Evolutionary conservation across 2,329 filamentous ascomycete genomes (phyloP).

Genomic region (Colletotrichum sp.): DNA sequence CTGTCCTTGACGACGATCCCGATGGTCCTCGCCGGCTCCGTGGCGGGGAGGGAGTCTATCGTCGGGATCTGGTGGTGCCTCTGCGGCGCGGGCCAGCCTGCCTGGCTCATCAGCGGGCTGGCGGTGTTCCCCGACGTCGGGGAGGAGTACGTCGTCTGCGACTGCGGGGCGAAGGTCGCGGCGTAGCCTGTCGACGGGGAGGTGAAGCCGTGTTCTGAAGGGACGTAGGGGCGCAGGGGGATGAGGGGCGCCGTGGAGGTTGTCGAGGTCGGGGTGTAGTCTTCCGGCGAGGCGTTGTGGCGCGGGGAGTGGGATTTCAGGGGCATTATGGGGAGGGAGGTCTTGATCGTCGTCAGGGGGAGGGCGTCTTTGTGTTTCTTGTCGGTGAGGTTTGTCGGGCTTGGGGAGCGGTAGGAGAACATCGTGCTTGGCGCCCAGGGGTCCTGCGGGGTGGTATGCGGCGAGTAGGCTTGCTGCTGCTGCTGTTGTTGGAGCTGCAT

Average conservation of each 20-base stretch:
- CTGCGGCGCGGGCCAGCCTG: constrained; percentile 10
- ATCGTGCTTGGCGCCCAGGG: constrained; percentile 1
- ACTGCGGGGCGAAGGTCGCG: constrained; percentile 1
- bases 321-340: constrained; percentile 1
- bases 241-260: constrained; percentile 41
- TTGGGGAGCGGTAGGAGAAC: not conserved
- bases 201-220: constrained; percentile 30
- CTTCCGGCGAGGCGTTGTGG: constrained; percentile 18
- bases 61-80: not conserved
- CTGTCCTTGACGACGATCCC: not conserved
- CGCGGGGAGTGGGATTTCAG: constrained; percentile 13
- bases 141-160: constrained; percentile 1
- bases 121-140: constrained; percentile 14
- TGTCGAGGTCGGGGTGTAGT: constrained; percentile 35
- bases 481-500: constrained; percentile 16
- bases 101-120: constrained; percentile 22
- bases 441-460: not conserved
- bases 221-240: constrained; percentile 30
- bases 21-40: not conserved
- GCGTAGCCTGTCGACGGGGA: constrained; percentile 20
- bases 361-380: not conserved
- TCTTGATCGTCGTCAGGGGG: constrained; percentile 14
- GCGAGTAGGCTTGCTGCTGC: not conserved
- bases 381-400: not conserved
- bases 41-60: not conserved